Conservation (phyloP, 2,329 filamentous ascomycete genomes). For the Trichoderma citrinoviride region DNA sequence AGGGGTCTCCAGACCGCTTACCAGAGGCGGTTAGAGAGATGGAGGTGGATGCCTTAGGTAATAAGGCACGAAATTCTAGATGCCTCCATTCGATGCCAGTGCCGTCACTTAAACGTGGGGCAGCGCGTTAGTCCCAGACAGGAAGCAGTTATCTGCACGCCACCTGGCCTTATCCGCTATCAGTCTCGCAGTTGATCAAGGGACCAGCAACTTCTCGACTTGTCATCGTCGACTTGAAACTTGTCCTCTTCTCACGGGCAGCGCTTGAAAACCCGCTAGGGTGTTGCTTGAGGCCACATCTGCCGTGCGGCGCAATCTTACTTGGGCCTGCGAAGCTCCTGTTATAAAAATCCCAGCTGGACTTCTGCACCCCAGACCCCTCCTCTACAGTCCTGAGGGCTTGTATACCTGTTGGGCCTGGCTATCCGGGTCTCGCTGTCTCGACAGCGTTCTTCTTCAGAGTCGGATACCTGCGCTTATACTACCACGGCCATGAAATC, state of each 20-base stretch:
- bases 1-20: too few species aligned
- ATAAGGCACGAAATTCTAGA: too few species aligned
- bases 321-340: constrained; percentile 20
- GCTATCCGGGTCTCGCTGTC: constrained; percentile 20
- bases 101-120: constrained; percentile 19
- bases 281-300: constrained; percentile 37
- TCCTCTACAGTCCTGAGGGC: neutral
- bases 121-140: constrained; percentile 9
- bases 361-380: neutral
- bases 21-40: too few species aligned
- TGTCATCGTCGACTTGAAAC: constrained; percentile 29
- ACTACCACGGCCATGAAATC: constrained; percentile 36
- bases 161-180: constrained; percentile 19
- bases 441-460: constrained; percentile 17
- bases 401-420: constrained; percentile 3
- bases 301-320: constrained; percentile 28
- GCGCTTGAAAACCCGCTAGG: constrained; percentile 14
- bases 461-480: constrained; percentile 15
- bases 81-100: neutral
- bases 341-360: constrained; percentile 11
- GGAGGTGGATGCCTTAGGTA: too few species aligned
- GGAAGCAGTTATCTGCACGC: neutral
- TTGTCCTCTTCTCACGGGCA: constrained; percentile 37
- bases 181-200: constrained; percentile 22
- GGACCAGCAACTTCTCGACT: constrained; percentile 15